Evolutionary conservation across 202 grass and related monocot genomes (phyloP).

Genomic region (Tripidium arundinaceum): DNA sequence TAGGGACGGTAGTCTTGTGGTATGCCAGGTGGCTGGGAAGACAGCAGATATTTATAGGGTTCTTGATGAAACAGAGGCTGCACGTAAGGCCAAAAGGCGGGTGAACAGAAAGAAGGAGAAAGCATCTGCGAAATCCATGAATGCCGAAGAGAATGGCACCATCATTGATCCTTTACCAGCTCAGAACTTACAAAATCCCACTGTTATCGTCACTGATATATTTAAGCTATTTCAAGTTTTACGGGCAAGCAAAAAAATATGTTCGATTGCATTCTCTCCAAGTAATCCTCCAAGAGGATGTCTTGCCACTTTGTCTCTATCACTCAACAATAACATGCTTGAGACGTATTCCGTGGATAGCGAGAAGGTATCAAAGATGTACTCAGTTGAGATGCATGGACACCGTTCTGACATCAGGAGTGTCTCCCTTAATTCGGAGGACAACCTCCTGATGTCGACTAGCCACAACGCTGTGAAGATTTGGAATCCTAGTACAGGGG

Average conservation of each 20-base stretch:
- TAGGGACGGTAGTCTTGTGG: conserved; percentile 61
- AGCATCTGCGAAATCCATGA: conserved; percentile 43
- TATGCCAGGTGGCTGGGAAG: conserved; percentile 86
- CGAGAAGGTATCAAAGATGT: conserved; percentile 65
- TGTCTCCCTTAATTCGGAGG: conserved; percentile 76
- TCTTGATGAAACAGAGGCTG: conserved; percentile 68
- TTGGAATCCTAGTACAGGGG: conserved; percentile 89
- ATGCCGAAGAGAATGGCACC: conserved; percentile 41
- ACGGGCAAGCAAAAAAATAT: conserved; percentile 81
- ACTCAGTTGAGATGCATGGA: conserved; percentile 85
- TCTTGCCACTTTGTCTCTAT: conserved; percentile 72
- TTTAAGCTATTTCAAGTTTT: conserved; percentile 83
- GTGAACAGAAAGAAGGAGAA: conserved; percentile 88
- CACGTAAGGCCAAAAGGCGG: conserved; percentile 74
- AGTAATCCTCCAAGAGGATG: conserved; percentile 54
- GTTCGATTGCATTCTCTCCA: conserved; percentile 76
- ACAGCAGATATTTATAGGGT: conserved; percentile 70
- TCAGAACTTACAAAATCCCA: conserved; percentile 45
- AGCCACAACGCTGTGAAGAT: conserved; percentile 94
- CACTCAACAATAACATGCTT: conserved; percentile 87
- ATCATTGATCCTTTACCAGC: conserved; percentile 49
- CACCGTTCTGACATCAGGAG: conserved; percentile 86
- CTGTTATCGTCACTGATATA: conserved; percentile 63
- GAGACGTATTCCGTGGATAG: conserved; percentile 75
- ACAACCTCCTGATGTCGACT: conserved; percentile 83